Percentiles rank a stretch among this genome's conserved stretches.
Evolutionary conservation across 495 filamentous ascomycete genomes (phyloP).

Genomic region (Penicillium alfredii): DNA sequence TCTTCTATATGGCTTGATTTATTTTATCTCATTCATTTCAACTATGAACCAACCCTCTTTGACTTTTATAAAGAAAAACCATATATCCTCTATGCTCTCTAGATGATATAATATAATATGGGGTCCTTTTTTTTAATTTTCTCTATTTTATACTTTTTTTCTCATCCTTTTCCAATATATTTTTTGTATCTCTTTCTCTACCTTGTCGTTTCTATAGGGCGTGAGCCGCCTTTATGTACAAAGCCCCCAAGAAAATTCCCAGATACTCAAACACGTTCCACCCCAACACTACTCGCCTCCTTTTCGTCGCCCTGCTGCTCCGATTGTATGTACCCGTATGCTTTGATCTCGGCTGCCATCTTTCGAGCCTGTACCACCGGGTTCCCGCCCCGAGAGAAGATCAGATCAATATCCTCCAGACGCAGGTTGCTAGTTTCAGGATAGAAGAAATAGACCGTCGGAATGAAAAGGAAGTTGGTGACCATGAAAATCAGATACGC

Average conservation of each 20-base stretch:
- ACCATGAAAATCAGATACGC: slow-evolving; percentile 57
- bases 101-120: no score
- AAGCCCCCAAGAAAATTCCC: no score
- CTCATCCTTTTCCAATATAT: no score
- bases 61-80: no score
- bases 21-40: no score
- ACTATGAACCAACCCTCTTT: no score
- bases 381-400: slow-evolving; percentile 22
- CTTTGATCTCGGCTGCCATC: slow-evolving; percentile 14
- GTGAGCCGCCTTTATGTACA: neutral
- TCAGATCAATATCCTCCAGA: slow-evolving; percentile 33
- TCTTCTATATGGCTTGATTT: no score
- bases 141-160: no score
- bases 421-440: slow-evolving; percentile 42
- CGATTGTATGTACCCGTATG: slow-evolving; percentile 5
- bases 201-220: no score
- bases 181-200: no score
- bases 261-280: slow-evolving; percentile 9
- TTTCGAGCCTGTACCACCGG: slow-evolving; percentile 12
- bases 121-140: no score
- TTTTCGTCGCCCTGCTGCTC: slow-evolving; percentile 7
- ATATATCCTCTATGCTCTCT: no score
- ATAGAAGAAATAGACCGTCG: slow-evolving; percentile 41
- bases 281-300: slow-evolving; percentile 1
- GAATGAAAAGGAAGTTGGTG: slow-evolving; percentile 47